These are phyloP conservation scores for Torulaspora maleeae DNA, from an alignment of 805 yeast species.

Conservation along the genomic window DNA sequence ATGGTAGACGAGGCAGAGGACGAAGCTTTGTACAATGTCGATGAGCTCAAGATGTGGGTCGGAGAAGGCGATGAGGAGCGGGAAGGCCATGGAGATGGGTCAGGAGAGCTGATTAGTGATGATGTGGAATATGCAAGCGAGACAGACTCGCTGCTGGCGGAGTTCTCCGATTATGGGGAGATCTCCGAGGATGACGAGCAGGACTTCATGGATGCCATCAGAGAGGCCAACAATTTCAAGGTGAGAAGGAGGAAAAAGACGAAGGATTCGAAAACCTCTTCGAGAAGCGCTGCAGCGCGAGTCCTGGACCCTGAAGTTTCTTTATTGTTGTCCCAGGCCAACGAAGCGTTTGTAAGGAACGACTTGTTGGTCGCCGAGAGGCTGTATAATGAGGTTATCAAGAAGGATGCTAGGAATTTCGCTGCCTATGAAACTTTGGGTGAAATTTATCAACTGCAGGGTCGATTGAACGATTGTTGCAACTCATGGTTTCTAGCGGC, in stretches of 20 bases:
- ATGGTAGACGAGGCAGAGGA: constrained; percentile 20
- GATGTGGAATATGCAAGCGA: constrained; percentile 29
- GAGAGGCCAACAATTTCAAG: constrained; percentile 63
- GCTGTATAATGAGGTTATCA: constrained; percentile 63
- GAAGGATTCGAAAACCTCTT: constrained; percentile 28
- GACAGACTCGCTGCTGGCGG: constrained; percentile 37
- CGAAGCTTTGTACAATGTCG: constrained; percentile 32
- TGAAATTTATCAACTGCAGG: constrained; percentile 68
- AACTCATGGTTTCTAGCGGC: constrained; percentile 81
- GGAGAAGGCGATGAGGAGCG: constrained; percentile 11
- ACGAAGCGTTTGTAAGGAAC: constrained; percentile 68
- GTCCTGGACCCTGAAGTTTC: constrained; percentile 71
- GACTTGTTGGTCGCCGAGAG: constrained; percentile 57
- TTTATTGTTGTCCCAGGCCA: constrained; percentile 61
- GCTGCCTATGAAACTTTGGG: constrained; percentile 87
- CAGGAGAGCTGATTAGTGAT: constrained; percentile 5
- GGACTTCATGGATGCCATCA: constrained; percentile 55
- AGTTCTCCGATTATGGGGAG: constrained; percentile 37
- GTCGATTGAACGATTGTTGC: constrained; percentile 66
- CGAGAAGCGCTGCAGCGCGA: constrained; percentile 28
- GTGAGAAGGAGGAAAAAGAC: constrained; percentile 39
- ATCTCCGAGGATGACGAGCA: constrained; percentile 40
- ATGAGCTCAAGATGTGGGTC: constrained; percentile 30
- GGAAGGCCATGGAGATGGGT: constrained; percentile 8
- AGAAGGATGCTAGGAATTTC: constrained; percentile 69